A percentile compares a stretch with the other conserved stretches of the same genome.
phyloP scores from a whole-genome alignment of 2,329 filamentous ascomycete species.

The Colletotrichum lentis region DNA sequence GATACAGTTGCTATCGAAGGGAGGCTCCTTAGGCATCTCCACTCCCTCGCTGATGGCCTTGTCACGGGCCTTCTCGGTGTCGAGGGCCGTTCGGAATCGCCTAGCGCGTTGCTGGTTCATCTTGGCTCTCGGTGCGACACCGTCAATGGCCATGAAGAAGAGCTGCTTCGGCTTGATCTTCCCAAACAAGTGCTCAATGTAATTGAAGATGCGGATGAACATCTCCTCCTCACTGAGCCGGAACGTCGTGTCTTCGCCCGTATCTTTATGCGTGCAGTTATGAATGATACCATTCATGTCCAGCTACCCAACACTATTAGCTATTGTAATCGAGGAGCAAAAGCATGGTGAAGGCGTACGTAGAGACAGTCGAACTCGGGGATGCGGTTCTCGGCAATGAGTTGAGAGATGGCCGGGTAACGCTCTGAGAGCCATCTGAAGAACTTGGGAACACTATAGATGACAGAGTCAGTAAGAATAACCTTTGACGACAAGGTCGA shows the following conservation, averaged over 20 bases:
- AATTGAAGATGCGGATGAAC: conserved; percentile 99
- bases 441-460: conserved; percentile 78
- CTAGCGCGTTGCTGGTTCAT: conserved; percentile 99
- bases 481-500: not conserved
- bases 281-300: conserved; percentile 99
- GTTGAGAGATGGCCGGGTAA: conserved; percentile 96
- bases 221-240: conserved; percentile 97
- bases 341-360: conserved; percentile 55
- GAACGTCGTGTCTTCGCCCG: conserved; percentile 83
- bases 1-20: conserved; percentile 99
- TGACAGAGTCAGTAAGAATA: conserved; percentile 22
- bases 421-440: conserved; percentile 99
- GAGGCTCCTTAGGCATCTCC: conserved; percentile 92
- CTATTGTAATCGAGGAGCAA: conserved; percentile 46
- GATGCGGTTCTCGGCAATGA: conserved; percentile 98
- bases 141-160: conserved; percentile 99
- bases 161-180: conserved; percentile 99
- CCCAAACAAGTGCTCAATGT: conserved; percentile 97
- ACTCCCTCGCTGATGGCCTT: conserved; percentile 90
- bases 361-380: conserved; percentile 99
- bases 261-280: conserved; percentile 98
- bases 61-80: conserved; percentile 87
- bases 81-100: conserved; percentile 92
- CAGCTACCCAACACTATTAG: conserved; percentile 58
- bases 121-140: conserved; percentile 95